A percentile compares a stretch with the other conserved stretches of the same genome.
Conservation (phyloP, 371 early-diverging fungal species). For the Smittium culicis region DNA sequence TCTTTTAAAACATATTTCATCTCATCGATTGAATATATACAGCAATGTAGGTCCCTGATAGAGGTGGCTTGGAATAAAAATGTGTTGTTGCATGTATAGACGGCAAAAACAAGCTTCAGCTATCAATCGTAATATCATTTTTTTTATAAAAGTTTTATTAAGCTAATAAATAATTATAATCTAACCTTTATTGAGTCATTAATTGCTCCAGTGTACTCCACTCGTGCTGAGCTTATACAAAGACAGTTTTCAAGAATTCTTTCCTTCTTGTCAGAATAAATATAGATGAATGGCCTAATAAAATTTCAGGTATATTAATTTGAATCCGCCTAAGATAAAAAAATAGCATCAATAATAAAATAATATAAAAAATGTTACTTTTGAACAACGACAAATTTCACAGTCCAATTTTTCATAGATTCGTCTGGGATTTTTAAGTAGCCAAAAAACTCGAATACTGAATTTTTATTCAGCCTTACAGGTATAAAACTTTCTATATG, state of each 20-base stretch:
- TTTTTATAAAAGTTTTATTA: background rate
- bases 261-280: background rate
- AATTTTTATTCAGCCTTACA: background rate
- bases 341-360: background rate
- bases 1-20: background rate
- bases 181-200: background rate
- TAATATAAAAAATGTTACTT: background rate
- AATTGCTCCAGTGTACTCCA: background rate
- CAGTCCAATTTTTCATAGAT: background rate
- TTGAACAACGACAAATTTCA: background rate
- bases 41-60: background rate
- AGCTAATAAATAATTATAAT: background rate
- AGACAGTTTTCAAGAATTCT: background rate
- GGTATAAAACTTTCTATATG: background rate
- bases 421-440: background rate
- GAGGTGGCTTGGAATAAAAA: background rate
- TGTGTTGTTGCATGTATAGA: background rate
- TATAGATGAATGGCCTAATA: background rate
- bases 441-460: background rate
- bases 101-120: background rate
- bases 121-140: background rate
- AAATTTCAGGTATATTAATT: background rate
- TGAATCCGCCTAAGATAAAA: no score
- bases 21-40: background rate
- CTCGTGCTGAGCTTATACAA: background rate